A percentile compares a stretch with the other conserved stretches of the same genome.
Evolutionary conservation across 176 grass and related monocot species (phyloP).

Genomic region (Triticum aestivum): DNA sequence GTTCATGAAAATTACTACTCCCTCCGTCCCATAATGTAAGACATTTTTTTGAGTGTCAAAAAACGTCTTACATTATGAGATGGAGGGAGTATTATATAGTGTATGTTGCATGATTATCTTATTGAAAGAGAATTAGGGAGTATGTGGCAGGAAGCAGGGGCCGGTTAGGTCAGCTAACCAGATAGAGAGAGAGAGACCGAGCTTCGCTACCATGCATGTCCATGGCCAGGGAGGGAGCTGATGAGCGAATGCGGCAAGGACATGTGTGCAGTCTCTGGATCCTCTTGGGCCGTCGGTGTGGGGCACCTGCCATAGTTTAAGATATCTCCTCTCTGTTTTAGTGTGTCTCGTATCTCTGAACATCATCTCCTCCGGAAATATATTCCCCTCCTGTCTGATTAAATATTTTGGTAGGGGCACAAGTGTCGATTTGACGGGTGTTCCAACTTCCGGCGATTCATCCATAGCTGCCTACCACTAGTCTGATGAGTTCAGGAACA

Average conservation of each 20-base stretch:
- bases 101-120: not conserved
- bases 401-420: not conserved
- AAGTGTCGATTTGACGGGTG: not conserved
- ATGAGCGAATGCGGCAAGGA: slow-evolving; percentile 29
- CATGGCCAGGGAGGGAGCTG: not conserved
- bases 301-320: not conserved
- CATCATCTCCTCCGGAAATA: slow-evolving; percentile 18
- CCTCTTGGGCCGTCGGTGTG: not conserved
- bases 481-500: no score
- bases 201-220: not conserved
- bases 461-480: not conserved
- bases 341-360: slow-evolving; percentile 42
- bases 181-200: no score
- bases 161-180: slow-evolving; percentile 44
- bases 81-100: no score
- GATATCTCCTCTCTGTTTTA: slow-evolving; percentile 29
- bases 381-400: not conserved
- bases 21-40: no score
- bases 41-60: no score
- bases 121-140: not conserved
- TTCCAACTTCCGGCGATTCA: not conserved
- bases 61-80: no score
- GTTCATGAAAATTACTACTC: not conserved
- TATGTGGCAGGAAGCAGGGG: not conserved
- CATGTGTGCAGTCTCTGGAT: slow-evolving; percentile 34